Evolutionary conservation across 495 filamentous ascomycete genomes (phyloP).

Genomic region (Aspergillus ostianus): DNA sequence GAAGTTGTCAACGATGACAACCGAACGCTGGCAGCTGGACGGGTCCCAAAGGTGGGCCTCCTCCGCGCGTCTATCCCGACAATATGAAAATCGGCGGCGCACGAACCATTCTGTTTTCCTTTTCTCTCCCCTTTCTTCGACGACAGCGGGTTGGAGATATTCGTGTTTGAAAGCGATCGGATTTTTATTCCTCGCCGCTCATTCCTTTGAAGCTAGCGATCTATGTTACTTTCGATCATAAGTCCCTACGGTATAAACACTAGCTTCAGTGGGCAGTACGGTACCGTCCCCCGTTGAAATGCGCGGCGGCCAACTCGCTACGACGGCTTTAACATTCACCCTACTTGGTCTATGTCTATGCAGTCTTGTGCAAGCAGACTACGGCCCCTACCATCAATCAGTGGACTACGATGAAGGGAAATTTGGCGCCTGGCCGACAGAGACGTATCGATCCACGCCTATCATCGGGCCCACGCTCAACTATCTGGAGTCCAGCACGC

Average conservation of each 20-base stretch:
- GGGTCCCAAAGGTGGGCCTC: neutral
- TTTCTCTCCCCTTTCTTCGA: neutral
- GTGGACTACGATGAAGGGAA: conserved; percentile 29
- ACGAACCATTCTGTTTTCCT: neutral
- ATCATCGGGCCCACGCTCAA: conserved; percentile 40
- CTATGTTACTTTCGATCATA: neutral
- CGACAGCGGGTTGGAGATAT: neutral
- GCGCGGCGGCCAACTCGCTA: conserved; percentile 8
- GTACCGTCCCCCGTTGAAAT: conserved; percentile 6
- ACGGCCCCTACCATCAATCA: conserved; percentile 15
- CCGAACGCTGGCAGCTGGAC: neutral
- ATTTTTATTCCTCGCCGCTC: neutral
- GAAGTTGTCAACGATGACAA: neutral
- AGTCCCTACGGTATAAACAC: neutral
- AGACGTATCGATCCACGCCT: conserved; percentile 36
- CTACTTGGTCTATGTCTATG: neutral
- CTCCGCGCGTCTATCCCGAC: neutral
- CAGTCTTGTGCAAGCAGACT: conserved; percentile 6
- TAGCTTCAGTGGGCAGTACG: too few relatives aligned
- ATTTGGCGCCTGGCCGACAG: conserved; percentile 38
- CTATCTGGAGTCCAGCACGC: conserved; percentile 26
- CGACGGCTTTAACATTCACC: too few relatives aligned
- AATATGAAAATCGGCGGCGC: neutral
- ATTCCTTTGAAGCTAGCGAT: neutral
- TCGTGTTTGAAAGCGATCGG: neutral